Percentiles rank a stretch among this genome's conserved stretches.
Conservation (phyloP, 2,329 filamentous ascomycete species). For the Phyllosticta capitalensis region DNA sequence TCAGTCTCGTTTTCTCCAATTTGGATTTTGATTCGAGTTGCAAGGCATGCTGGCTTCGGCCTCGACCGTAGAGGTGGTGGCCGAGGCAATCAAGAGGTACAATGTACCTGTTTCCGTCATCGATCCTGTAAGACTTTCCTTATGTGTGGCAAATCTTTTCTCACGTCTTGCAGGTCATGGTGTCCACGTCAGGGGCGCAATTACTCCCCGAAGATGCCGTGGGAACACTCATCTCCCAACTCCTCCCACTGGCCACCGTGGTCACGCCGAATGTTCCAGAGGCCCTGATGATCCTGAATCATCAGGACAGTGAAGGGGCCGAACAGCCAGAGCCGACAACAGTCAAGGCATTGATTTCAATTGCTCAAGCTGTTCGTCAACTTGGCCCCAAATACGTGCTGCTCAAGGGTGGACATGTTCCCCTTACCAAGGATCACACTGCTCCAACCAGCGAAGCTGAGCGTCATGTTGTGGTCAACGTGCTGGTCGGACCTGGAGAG, state of each 20-base stretch:
- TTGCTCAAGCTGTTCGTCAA: constrained; percentile 56
- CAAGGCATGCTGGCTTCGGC: constrained; percentile 74
- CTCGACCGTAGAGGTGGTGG: constrained; percentile 59
- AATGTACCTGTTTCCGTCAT: constrained; percentile 53
- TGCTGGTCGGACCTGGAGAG: constrained; percentile 57
- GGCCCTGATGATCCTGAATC: constrained; percentile 53
- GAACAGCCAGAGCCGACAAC: constrained; percentile 40
- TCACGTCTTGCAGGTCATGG: constrained; percentile 62
- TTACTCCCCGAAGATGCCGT: constrained; percentile 60
- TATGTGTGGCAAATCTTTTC: neutral
- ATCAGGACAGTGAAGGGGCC: constrained; percentile 34
- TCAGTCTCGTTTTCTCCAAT: neutral
- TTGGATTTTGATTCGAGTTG: constrained; percentile 6
- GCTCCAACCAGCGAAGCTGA: constrained; percentile 52
- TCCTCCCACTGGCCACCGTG: constrained; percentile 59
- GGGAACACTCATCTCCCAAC: constrained; percentile 44
- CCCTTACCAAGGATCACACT: constrained; percentile 55
- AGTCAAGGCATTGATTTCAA: constrained; percentile 55
- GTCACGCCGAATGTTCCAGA: constrained; percentile 73
- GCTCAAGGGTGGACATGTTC: constrained; percentile 85
- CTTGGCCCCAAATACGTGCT: constrained; percentile 74
- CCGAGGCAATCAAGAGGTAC: constrained; percentile 51
- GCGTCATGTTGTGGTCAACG: constrained; percentile 60
- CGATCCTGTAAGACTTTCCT: constrained; percentile 55
- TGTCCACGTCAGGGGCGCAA: constrained; percentile 68